Evolutionary conservation across 495 filamentous ascomycete genomes (phyloP), one percentile per base, ranked within the genome.

Genomic region (Penicillium paradoxum): DNA sequence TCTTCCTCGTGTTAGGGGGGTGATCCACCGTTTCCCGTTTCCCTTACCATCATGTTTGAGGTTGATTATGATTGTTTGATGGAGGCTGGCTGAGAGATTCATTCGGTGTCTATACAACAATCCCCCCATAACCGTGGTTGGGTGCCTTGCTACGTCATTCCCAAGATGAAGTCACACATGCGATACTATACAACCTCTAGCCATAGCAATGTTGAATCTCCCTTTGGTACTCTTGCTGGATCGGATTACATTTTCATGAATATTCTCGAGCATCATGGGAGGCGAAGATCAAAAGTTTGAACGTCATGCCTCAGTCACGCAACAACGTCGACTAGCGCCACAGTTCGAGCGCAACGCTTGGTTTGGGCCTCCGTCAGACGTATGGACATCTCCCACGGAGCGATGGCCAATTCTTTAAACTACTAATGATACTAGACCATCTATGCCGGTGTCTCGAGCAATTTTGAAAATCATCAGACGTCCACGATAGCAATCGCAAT

Each of bases 401-500:
- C 32, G 32, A 4, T 14, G 18, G 27, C 34, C 36, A 38, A 17
- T 3, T 11, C 14, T 19, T 19, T 4, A 27, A 14, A 33, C 39
- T 62, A 40, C 58, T 42, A 37, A 15, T 19, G 7, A 24, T 13
- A 10, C 22, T 57, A 89, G 85, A 79, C 75, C 8, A 77, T 87
- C 19, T 90, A 83, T 52, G 76, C 79, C 21, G 86, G 86, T 34
- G 73, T 86, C 24, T 83, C 86, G 1, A 74, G 72, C 27, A 73
- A 74, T 15, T 73, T 77, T 18, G 67, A 75, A 3, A 72, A 80
- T 27, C 57, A 78, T 29, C 66, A 75, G 32, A 72, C 73, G 0
- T 73, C 81, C 7, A 74, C 77, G 0, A 72, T 89, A 15, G 83
- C 84, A 4, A 67, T 92, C 42, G 85, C 85, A 5, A 80, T 87